A percentile compares a stretch with the other conserved stretches of the same genome.
These are phyloP conservation scores for Plicaturopsis crispa DNA, from an alignment of 768 basidiomycete species.

Conservation along the genomic window DNA sequence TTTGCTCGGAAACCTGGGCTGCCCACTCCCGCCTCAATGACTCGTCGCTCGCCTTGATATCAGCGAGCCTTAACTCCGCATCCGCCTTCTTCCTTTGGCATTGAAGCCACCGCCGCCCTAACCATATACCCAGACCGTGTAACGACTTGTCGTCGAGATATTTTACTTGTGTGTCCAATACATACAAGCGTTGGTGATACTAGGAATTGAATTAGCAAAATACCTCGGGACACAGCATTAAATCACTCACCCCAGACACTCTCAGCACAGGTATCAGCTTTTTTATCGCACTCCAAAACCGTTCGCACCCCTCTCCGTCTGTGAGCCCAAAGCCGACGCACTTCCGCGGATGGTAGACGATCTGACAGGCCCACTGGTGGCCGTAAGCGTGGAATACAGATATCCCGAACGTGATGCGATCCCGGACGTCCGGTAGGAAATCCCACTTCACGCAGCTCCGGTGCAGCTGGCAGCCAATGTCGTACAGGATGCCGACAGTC, in stretches of 20 bases:
- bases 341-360: constrained; percentile 25
- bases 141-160: constrained; percentile 6
- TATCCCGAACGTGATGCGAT: constrained; percentile 20
- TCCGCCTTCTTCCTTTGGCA: constrained; percentile 6
- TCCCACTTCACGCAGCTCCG: constrained; percentile 7
- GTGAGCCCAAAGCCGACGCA: constrained; percentile 14
- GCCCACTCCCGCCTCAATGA: constrained; percentile 7
- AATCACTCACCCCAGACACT: constrained; percentile 12
- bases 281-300: constrained; percentile 16
- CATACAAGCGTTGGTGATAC: constrained; percentile 10
- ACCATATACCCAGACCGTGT: constrained; percentile 8
- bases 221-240: neutral
- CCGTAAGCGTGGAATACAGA: constrained; percentile 32
- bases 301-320: constrained; percentile 21
- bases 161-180: constrained; percentile 10
- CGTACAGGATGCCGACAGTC: too few relatives aligned
- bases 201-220: constrained; percentile 1
- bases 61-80: neutral
- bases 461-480: constrained; percentile 22
- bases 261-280: constrained; percentile 12
- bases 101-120: constrained; percentile 6
- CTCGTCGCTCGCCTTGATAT: neutral
- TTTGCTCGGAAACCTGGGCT: constrained; percentile 3
- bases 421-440: constrained; percentile 10
- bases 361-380: constrained; percentile 26